Base-by-base conservation (phyloP, 2,329 filamentous ascomycete genomes). In the Diaporthe eres region DNA sequence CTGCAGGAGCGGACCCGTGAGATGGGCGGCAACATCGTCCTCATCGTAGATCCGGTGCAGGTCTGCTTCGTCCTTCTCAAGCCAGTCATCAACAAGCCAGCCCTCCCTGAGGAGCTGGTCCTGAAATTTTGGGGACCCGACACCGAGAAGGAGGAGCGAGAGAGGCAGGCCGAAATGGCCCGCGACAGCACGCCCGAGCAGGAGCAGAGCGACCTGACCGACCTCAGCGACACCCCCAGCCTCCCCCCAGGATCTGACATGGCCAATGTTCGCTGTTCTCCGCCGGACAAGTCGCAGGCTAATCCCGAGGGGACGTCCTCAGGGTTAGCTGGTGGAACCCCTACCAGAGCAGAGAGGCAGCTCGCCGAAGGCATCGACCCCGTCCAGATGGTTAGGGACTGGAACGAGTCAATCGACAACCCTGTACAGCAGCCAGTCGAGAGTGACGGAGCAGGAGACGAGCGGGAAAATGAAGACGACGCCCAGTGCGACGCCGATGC, bases 1-100 rank as follows among this genome's bases (percentile, higher is more conserved):
- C 53, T 76, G 53, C 57, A 49, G 25, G 22, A 22, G 3, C 39
- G 61, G 8, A 76, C 75, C 7, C 75, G 53, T 8, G 67, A 53
- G 15, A 25, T 75, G 53, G 75, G 60, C 3, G 75, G 75, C 0
- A 61, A 63, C n/a, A 39, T 70, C 7, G 51, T 72, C 0, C 44
- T 76, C 19, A 57, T 76, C 37, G 73, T 42, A 25, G 67, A 76
- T 42, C 75, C 75, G 5, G 44, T 2, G 13, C 51, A 61, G 51
- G 31, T 65, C 4, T 75, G 71, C 53, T 57, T 76, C 12, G 49
- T 67, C 0, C 19, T 76, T 6, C 34, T 65, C 5, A 75, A 68
- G 44, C 75, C 75, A 0, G 42, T 67, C 5, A 44, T 72, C 6
- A 39, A 49, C 15, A 47, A 31, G n/a, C 47, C n/a, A 4, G 67